These are phyloP conservation scores for Colletotrichum viniferum DNA, from an alignment of 2,329 filamentous ascomycete genomes.

Conservation along the genomic window DNA sequence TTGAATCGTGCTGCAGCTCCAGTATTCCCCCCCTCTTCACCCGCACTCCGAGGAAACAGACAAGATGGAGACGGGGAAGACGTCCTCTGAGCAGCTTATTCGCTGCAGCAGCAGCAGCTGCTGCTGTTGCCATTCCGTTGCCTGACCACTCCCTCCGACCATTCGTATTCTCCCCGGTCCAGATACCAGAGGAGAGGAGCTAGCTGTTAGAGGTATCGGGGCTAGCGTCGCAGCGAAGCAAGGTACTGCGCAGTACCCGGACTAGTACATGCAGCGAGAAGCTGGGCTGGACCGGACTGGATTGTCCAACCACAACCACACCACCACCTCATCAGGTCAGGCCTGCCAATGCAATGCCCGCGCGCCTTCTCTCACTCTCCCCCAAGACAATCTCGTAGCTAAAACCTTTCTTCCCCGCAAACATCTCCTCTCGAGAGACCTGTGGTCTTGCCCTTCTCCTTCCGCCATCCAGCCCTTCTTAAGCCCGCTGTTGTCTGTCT, in stretches of 20 bases:
- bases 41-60: background rate
- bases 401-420: slow-evolving; percentile 23
- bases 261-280: background rate
- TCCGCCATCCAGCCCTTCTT: background rate
- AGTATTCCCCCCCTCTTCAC: background rate
- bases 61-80: background rate
- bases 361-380: background rate
- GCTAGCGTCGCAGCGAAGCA: background rate
- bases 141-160: background rate
- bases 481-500: background rate
- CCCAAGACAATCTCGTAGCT: slow-evolving; percentile 11
- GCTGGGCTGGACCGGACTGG: slow-evolving; percentile 5
- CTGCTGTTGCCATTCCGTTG: background rate
- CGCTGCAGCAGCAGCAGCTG: background rate
- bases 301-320: slow-evolving; percentile 21
- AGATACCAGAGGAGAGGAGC: background rate
- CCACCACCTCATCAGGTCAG: slow-evolving; percentile 12
- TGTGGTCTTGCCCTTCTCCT: background rate
- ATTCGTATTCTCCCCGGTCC: background rate
- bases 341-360: slow-evolving; percentile 1
- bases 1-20: background rate
- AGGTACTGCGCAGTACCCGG: background rate
- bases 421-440: slow-evolving; percentile 1
- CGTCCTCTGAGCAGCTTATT: background rate
- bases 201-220: background rate